A percentile compares a stretch with the other conserved stretches of the same genome.
Conservation (phyloP, 2,329 filamentous ascomycete species). For the Penicillium sp. region DNA sequence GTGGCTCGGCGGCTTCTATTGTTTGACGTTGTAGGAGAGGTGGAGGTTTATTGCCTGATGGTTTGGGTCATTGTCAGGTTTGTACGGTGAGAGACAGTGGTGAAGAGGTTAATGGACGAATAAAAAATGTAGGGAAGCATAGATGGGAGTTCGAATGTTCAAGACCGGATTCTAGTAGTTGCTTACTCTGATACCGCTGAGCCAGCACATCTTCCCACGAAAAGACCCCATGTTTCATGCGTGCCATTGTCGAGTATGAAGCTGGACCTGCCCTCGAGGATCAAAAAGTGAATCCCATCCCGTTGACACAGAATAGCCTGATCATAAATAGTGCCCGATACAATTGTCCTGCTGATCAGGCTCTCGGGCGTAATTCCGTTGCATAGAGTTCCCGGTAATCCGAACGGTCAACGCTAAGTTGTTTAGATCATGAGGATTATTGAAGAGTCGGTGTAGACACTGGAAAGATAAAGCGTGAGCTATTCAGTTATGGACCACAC, state of each 20-base stretch:
- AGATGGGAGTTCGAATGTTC: neutral
- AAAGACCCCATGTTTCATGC: constrained; percentile 37
- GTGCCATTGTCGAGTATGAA: constrained; percentile 28
- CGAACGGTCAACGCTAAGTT: constrained; percentile 9
- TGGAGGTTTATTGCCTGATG: constrained; percentile 32
- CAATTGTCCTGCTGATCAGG: constrained; percentile 14
- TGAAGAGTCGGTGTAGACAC: constrained; percentile 4
- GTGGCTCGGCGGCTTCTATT: constrained; percentile 13
- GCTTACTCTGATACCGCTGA: constrained; percentile 41
- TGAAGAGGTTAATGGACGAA: neutral
- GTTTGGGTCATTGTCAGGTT: constrained; percentile 1
- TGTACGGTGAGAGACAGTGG: neutral
- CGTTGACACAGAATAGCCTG: neutral
- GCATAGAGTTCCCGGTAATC: constrained; percentile 15
- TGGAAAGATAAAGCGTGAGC: neutral
- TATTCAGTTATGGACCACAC: neutral
- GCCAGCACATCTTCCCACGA: constrained; percentile 42
- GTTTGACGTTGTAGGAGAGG: constrained; percentile 18
- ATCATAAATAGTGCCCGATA: neutral
- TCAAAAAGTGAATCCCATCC: too few species aligned
- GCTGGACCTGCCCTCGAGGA: too few species aligned
- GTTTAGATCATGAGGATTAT: neutral
- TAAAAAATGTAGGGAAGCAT: neutral
- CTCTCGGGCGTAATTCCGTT: constrained; percentile 2
- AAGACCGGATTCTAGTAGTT: neutral